These are phyloP conservation scores for Mortierella sp. DNA, from an alignment of 371 early-diverging fungal species.

Conservation along the genomic window DNA sequence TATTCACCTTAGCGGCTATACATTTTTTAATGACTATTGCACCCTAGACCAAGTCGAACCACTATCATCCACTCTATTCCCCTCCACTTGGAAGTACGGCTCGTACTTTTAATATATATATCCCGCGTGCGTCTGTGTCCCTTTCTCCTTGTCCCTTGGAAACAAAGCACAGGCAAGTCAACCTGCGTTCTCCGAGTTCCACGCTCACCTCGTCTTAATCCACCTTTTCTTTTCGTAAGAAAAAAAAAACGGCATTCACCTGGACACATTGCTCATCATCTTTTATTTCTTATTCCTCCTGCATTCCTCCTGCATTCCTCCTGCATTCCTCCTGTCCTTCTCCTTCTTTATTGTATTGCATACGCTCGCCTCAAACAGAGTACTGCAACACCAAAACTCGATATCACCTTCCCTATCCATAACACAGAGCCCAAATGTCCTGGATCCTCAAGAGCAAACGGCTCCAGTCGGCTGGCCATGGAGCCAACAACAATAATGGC, in stretches of 20 bases:
- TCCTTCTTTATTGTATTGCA: slow-evolving; percentile 17
- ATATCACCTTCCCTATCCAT: background rate
- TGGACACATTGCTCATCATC: slow-evolving; percentile 9
- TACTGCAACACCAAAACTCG: background rate
- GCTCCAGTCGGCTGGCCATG: slow-evolving; percentile 51
- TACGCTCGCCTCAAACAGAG: slow-evolving; percentile 8
- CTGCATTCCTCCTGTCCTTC: background rate
- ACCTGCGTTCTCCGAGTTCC: background rate
- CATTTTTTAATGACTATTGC: background rate
- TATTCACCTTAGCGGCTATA: background rate
- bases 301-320: background rate
- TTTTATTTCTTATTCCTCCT: background rate
- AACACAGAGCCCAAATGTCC: slow-evolving; percentile 45
- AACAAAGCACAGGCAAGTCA: slow-evolving; percentile 10
- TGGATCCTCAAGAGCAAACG: slow-evolving; percentile 59
- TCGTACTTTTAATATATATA: background rate
- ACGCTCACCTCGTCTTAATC: background rate
- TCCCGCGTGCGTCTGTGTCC: background rate
- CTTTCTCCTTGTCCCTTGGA: slow-evolving; percentile 2
- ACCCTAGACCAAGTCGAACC: background rate
- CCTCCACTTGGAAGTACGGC: too few species aligned
- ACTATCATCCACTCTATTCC: background rate
- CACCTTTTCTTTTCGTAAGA: background rate
- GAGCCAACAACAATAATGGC: slow-evolving; percentile 25
- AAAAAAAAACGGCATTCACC: background rate